phyloP scores from a whole-genome alignment of 2,329 filamentous ascomycete genomes.

The Pyrenophora teres region DNA sequence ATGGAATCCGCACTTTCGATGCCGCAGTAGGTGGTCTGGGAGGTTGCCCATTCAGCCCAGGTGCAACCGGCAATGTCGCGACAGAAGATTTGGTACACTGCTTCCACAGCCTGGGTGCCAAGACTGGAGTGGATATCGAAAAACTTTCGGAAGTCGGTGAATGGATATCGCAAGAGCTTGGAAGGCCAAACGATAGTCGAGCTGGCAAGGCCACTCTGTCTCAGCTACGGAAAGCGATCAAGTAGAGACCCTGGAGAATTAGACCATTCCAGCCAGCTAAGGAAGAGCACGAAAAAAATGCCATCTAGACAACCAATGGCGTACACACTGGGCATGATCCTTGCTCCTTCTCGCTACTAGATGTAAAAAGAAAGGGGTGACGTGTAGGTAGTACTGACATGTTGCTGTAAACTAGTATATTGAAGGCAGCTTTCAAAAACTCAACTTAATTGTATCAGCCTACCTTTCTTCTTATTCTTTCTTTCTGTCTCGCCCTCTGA shows the following conservation, averaged over 20 bases:
- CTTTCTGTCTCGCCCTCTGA: no score
- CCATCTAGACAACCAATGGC: no score
- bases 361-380: no score
- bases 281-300: no score
- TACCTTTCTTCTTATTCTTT: no score
- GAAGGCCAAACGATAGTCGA: constrained; percentile 44
- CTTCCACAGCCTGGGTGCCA: constrained; percentile 72
- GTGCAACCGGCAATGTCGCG: constrained; percentile 83
- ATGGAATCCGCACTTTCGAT: constrained; percentile 80
- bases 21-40: constrained; percentile 79
- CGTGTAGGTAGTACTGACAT: no score
- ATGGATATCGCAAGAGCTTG: constrained; percentile 47
- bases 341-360: no score
- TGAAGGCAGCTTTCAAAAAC: no score
- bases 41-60: constrained; percentile 83
- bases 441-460: no score
- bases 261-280: no score
- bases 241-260: not conserved
- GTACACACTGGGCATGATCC: no score
- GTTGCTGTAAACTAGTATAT: no score
- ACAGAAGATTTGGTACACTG: constrained; percentile 83
- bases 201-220: constrained; percentile 48
- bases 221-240: constrained; percentile 26
- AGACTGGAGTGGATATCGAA: constrained; percentile 66
- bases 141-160: constrained; percentile 44